A percentile compares a stretch with the other conserved stretches of the same genome.
These are phyloP conservation scores for Ustilago nuda DNA, from an alignment of 1,284 basidiomycete species.

Conservation along the genomic window DNA sequence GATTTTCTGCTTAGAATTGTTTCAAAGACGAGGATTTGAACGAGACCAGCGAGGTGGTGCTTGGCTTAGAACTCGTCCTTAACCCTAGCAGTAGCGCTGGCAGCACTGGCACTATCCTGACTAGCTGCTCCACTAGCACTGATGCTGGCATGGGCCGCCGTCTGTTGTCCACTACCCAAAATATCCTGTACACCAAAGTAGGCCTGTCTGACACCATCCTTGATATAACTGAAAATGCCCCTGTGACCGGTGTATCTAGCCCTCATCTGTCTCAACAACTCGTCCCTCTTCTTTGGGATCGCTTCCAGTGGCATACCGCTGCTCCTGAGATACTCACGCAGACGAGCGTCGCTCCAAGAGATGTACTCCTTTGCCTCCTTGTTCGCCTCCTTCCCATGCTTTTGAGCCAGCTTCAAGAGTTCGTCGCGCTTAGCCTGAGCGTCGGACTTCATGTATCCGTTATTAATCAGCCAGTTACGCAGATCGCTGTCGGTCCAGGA, in stretches of 20 bases:
- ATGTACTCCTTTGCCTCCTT: conserved; percentile 60
- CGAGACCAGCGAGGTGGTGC: too few species aligned
- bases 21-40: too few species aligned
- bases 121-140: conserved; percentile 49
- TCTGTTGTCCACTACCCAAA: conserved; percentile 57
- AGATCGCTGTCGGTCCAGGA: conserved; percentile 65
- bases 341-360: conserved; percentile 62
- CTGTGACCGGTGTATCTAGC: conserved; percentile 62
- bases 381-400: conserved; percentile 52
- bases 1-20: neutral
- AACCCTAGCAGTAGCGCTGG: conserved; percentile 45
- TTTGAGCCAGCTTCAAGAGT: conserved; percentile 54
- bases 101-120: conserved; percentile 38
- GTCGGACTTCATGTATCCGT: conserved; percentile 58
- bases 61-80: conserved; percentile 48
- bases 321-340: conserved; percentile 59
- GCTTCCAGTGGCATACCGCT: conserved; percentile 55
- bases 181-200: conserved; percentile 61
- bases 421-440: conserved; percentile 62
- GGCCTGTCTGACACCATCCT: conserved; percentile 60
- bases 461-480: conserved; percentile 59
- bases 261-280: conserved; percentile 65
- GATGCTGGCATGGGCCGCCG: conserved; percentile 50
- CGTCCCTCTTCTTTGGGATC: conserved; percentile 59
- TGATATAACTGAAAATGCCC: conserved; percentile 56